phyloP scores from a whole-genome alignment of 495 filamentous ascomycete species.

The Tetracladium marchalianum region DNA sequence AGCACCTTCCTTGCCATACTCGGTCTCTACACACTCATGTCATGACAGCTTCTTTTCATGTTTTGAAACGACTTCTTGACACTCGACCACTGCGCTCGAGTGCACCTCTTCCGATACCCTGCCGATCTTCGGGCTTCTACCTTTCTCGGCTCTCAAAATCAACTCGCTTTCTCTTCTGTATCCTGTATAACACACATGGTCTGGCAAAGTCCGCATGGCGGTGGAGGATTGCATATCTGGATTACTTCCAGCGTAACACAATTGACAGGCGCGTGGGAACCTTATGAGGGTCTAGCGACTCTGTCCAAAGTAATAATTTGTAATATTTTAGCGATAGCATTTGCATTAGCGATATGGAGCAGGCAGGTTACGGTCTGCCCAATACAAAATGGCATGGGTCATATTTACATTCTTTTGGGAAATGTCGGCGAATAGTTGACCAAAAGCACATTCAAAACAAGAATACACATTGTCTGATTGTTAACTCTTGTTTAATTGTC shows the following conservation, averaged over 20 bases:
- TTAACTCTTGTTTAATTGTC: no score
- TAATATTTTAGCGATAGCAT: not conserved
- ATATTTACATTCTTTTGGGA: conserved; percentile 3
- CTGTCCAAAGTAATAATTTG: not conserved
- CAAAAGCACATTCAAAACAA: no score
- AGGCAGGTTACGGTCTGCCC: not conserved
- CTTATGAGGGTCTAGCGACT: not conserved
- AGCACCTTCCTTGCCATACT: not conserved
- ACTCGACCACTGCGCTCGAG: no score
- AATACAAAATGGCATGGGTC: not conserved
- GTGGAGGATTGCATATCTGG: not conserved
- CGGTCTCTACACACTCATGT: not conserved
- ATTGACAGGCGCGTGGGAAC: no score
- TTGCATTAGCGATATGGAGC: conserved; percentile 4
- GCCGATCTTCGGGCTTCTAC: no score
- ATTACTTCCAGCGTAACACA: not conserved
- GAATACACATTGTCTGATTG: no score
- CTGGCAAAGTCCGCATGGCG: not conserved
- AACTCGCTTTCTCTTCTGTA: not conserved
- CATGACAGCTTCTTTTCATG: not conserved
- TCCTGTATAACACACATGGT: not conserved
- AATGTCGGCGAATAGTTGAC: no score
- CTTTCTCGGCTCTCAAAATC: no score
- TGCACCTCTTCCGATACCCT: no score
- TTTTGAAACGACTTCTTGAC: no score